These are phyloP conservation scores for Vitis hybrid DNA, from an alignment of 177 flowering plant species.

Conservation along the genomic window DNA sequence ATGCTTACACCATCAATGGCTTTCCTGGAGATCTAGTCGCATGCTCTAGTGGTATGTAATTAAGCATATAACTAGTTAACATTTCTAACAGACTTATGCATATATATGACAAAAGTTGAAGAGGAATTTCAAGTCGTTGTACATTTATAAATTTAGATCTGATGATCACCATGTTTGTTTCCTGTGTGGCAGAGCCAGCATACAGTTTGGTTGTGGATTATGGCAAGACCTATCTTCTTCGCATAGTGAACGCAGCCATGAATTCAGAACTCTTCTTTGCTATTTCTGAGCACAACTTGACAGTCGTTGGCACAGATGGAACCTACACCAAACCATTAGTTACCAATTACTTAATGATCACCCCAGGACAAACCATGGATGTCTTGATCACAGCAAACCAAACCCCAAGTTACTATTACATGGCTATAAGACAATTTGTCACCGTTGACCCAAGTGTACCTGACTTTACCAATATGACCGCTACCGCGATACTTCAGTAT, in stretches of 20 bases:
- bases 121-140: no score
- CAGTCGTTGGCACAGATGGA: background rate
- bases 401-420: background rate
- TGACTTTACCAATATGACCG: background rate
- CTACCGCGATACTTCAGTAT: background rate
- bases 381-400: background rate
- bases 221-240: slow-evolving; percentile 1
- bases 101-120: no score
- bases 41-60: no score
- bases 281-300: background rate
- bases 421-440: background rate
- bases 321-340: background rate
- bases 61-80: no score
- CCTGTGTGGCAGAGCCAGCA: background rate
- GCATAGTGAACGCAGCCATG: background rate
- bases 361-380: slow-evolving; percentile 5
- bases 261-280: background rate
- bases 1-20: no score
- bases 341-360: background rate
- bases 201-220: background rate
- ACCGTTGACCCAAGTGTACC: background rate
- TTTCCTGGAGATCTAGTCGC: no score
- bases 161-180: no score
- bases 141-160: no score
- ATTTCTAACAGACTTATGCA: no score